These are phyloP conservation scores for Aureobasidium sp. DNA, from an alignment of 2,329 filamentous ascomycete species.

Conservation along the genomic window DNA sequence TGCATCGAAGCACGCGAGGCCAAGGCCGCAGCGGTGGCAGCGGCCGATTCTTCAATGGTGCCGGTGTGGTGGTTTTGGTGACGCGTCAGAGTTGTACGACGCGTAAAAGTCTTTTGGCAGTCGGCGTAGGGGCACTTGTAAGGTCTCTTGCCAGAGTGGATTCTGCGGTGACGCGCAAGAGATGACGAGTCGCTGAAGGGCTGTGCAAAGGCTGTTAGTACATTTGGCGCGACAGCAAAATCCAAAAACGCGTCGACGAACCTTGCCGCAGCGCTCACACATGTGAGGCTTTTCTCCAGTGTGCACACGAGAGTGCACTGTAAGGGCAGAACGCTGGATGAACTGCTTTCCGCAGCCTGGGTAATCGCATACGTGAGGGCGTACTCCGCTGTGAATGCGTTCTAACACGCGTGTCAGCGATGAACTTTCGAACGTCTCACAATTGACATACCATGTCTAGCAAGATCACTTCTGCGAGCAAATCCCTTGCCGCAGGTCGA, in stretches of 20 bases:
- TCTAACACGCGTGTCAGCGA: conserved; percentile 47
- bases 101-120: conserved; percentile 97
- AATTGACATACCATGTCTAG: conserved; percentile 70
- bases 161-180: conserved; percentile 82
- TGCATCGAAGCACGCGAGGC: conserved; percentile 45
- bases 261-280: conserved; percentile 95
- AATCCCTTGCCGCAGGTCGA: conserved; percentile 86
- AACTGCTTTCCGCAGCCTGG: conserved; percentile 89
- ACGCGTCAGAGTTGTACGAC: conserved; percentile 85
- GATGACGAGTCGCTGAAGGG: conserved; percentile 96
- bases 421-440: conserved; percentile 5
- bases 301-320: conserved; percentile 89
- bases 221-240: conserved; percentile 11
- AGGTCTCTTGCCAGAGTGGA: conserved; percentile 88
- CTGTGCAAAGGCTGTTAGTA: conserved; percentile 36
- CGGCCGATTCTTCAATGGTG: conserved; percentile 87
- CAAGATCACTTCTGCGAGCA: conserved; percentile 84
- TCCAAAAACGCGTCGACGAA: conserved; percentile 34
- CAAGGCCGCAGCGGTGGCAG: conserved; percentile 76
- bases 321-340: conserved; percentile 91
- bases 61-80: conserved; percentile 96
- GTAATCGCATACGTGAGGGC: conserved; percentile 87
- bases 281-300: conserved; percentile 98
- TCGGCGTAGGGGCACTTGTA: conserved; percentile 97
- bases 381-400: conserved; percentile 84